Base-by-base conservation (phyloP, 1,284 basidiomycete species). In the Calocybe gambosa region DNA sequence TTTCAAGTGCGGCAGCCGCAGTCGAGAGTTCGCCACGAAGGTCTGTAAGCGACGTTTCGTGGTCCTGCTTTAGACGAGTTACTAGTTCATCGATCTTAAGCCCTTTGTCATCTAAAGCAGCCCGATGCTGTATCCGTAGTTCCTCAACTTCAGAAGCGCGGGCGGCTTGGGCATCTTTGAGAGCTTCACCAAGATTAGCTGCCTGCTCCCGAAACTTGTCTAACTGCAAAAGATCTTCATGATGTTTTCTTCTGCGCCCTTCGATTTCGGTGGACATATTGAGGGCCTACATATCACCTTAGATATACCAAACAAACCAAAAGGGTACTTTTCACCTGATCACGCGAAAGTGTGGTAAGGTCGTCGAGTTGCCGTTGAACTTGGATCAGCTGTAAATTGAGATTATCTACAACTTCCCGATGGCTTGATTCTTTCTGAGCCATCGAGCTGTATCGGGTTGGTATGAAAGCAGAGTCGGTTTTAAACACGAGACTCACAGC, bases 341-440 rank as follows among this genome's bases (percentile, higher is more conserved):
- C 85, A 44, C 85, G 74, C 10, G 88, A 89, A 41, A 93, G 71
- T 3, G 81, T 75, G 13, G 78, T 82, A 16, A 94, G 69, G 46
- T 87, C 87, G 55, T 93, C 89, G 47, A 89, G 76, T 60, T 91
- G 85, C 35, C 85, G 75, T 44, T 79, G 78, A 21, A 89, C 74
- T 52, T 81, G 76, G n/a, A 54, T 60, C 7, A 94, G 70, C 58
- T 93, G 78, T 10, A 67, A 62, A 26, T 80, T 79, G 49, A 95
- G 71, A n/a, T 68, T 67, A 39, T 89, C 80, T 12, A 93, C 82
- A 20, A 74, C 60, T 58, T 93, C 89, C 18, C 80, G 79, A 63
- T 95, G 91, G 40, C 79, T 71, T 1, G 88, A 87, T 64, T 96
- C 92, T 62, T 95, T 95, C 68, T 91, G 86, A 1, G 92, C 92